Base-by-base conservation (phyloP, 345 rosid genomes). In the Eucalyptus leucophloia region DNA sequence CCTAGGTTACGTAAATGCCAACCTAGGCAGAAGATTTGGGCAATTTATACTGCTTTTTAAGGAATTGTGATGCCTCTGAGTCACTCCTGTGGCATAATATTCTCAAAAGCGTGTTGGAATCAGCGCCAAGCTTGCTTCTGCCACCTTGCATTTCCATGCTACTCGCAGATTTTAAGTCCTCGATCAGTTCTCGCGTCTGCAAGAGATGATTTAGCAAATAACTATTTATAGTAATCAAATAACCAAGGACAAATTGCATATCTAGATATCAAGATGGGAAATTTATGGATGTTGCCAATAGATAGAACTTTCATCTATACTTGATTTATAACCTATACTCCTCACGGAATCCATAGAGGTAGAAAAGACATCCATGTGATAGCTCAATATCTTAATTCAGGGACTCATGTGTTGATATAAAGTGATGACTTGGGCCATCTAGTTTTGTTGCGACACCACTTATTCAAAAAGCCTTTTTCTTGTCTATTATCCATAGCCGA, bases 11-110 rank as follows among this genome's bases (percentile, higher is more conserved):
- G 15, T 19, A 40, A 72, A 72, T 37, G 82, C 82, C 28, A 72
- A 23, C 42, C 62, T 93, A 94, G 17, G 92, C 94, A 12, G 93
- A 92, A 89, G 99, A 96, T 87, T 93, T 97, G 67, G 99, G 99
- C 90, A 98, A 95, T 91, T 94, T 97, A 95, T 95, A 97, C 93
- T 98, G 98, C 89, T 96, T 98, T 93, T 97, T 98, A 30, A 98
- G 95, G 93, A 96, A 98, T 86, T 94, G 95, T 49, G 99, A 95
- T 49, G 99, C 98, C 89, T 98, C 99, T 45, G 98, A 91, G 89
- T 97, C 99, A 50, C 92, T 92, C 90, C 99, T 93, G 92, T 98
- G 99, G 88, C 99, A 98, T 89, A 98, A 89, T 91, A 98, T 93
- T 92, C 99, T 94, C 88, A 98, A 88, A 60, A 97, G 86, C 34